Evolutionary conservation across 2,329 filamentous ascomycete genomes (phyloP).

Genomic region (Trichoderma sp.): DNA sequence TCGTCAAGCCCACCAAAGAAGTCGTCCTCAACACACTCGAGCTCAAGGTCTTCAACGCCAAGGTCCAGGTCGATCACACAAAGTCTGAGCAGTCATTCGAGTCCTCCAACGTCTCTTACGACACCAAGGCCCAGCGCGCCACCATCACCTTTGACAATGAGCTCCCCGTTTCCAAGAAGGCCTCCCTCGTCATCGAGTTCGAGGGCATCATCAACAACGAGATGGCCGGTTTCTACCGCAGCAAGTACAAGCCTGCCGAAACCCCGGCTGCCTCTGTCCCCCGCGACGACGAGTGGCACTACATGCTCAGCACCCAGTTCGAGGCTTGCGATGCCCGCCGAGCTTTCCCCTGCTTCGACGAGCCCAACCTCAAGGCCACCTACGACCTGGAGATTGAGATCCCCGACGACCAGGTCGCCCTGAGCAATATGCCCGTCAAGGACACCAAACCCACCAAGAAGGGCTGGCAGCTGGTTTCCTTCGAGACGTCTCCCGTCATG

Average conservation of each 20-base stretch:
- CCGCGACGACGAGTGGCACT: conserved; percentile 63
- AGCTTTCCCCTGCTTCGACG: conserved; percentile 97
- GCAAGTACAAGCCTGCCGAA: conserved; percentile 82
- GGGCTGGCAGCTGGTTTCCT: conserved; percentile 71
- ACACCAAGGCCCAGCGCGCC: conserved; percentile 79
- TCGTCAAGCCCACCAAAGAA: conserved; percentile 69
- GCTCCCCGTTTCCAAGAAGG: conserved; percentile 64
- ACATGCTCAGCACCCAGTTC: conserved; percentile 94
- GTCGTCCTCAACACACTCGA: conserved; percentile 84
- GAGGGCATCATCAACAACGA: conserved; percentile 81
- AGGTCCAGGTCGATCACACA: conserved; percentile 57
- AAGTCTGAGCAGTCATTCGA: conserved; percentile 57
- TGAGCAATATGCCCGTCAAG: conserved; percentile 96
- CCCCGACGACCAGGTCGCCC: conserved; percentile 79
- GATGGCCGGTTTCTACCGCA: conserved; percentile 92
- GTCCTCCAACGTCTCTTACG: conserved; percentile 70
- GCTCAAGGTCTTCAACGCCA: conserved; percentile 67
- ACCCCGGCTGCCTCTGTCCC: conserved; percentile 74
- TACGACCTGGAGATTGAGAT: conserved; percentile 94
- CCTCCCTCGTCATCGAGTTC: conserved; percentile 67
- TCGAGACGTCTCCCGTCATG: conserved; percentile 85
- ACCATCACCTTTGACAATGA: conserved; percentile 73
- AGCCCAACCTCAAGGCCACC: conserved; percentile 93
- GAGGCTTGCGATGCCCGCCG: conserved; percentile 93
- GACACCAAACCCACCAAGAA: conserved; percentile 55